These are phyloP conservation scores for Diaporthe ilicicola DNA, from an alignment of 2,329 filamentous ascomycete genomes.

Conservation along the genomic window DNA sequence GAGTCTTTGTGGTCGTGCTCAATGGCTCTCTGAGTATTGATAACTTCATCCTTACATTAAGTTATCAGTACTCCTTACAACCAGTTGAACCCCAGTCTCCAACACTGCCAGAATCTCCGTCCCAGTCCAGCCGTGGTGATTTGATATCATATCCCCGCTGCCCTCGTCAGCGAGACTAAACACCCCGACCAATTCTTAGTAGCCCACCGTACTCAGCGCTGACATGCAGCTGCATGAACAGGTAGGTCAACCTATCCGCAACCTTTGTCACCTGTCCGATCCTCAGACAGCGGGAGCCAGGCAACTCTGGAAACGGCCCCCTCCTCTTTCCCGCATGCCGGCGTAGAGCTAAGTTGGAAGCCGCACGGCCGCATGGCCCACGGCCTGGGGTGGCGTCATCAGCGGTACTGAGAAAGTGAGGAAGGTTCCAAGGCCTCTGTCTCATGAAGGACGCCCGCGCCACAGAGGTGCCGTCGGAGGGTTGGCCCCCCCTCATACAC, in stretches of 20 bases:
- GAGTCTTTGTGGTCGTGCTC: no score
- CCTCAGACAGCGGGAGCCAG: background rate
- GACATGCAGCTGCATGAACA: conserved; percentile 12
- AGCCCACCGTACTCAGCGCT: background rate
- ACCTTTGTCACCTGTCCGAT: background rate
- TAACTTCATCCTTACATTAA: no score
- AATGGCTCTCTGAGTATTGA: no score
- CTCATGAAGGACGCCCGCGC: background rate
- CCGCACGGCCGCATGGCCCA: background rate
- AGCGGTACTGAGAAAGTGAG: background rate
- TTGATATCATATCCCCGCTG: background rate
- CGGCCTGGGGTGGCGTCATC: background rate
- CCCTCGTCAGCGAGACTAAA: background rate
- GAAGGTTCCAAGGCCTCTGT: background rate
- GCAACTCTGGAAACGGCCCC: background rate
- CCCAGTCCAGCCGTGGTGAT: background rate
- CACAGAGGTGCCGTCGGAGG: background rate
- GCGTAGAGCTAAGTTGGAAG: background rate
- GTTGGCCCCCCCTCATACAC: background rate
- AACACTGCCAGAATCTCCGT: background rate
- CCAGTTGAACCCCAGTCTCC: no score
- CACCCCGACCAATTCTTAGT: background rate
- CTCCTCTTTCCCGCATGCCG: background rate
- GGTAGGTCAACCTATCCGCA: background rate
- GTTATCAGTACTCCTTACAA: no score